Conservation (phyloP, 1,284 basidiomycete species). For the Leccinum variabile region DNA sequence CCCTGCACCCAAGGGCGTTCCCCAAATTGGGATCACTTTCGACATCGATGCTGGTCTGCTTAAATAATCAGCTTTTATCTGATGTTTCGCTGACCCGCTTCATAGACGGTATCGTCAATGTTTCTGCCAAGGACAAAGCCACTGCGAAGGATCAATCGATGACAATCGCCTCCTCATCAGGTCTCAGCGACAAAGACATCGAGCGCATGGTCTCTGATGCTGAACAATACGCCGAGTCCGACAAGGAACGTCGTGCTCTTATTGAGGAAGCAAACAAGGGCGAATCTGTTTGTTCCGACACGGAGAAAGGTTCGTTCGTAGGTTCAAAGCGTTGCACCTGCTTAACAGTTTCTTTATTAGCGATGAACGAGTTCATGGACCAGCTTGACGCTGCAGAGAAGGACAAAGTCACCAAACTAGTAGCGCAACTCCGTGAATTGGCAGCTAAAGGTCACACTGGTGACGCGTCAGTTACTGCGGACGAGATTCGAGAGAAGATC, state of each 20-base stretch:
- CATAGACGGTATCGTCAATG: slow-evolving; percentile 92
- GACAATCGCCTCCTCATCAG: slow-evolving; percentile 97
- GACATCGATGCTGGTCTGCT: slow-evolving; percentile 92
- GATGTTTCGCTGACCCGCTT: slow-evolving; percentile 3
- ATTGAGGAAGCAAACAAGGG: slow-evolving; percentile 99
- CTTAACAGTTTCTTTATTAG: slow-evolving; percentile 40
- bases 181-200: slow-evolving; percentile 95
- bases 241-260: slow-evolving; percentile 84
- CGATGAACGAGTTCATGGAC: slow-evolving; percentile 96
- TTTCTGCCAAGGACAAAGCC: slow-evolving; percentile 96
- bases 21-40: slow-evolving; percentile 98
- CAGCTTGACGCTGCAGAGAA: slow-evolving; percentile 91
- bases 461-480: slow-evolving; percentile 80
- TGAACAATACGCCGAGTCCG: slow-evolving; percentile 89
- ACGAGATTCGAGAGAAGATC: slow-evolving; percentile 91
- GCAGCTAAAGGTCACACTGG: slow-evolving; percentile 89
- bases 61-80: neutral
- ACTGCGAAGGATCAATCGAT: slow-evolving; percentile 97
- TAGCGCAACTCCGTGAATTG: slow-evolving; percentile 88
- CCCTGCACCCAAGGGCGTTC: slow-evolving; percentile 98
- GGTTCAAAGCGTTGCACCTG: neutral
- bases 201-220: slow-evolving; percentile 96
- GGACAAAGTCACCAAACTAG: slow-evolving; percentile 88
- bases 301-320: slow-evolving; percentile 79
- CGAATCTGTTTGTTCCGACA: slow-evolving; percentile 92